phyloP scores from a whole-genome alignment of 2,329 filamentous ascomycete genomes.

The Ophiostoma novo-ulmi region DNA sequence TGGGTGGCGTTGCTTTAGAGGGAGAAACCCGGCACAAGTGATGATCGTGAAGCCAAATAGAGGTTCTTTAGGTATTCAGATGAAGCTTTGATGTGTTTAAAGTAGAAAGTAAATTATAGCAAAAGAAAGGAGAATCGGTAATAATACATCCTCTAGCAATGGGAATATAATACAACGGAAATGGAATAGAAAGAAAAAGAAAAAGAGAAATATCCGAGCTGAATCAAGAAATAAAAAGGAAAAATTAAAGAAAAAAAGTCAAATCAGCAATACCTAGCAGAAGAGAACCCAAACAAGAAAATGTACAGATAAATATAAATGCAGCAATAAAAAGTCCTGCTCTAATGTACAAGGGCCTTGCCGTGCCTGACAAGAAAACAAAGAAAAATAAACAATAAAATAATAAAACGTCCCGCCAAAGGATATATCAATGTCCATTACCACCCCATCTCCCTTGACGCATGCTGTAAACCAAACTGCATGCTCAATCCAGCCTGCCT shows the following conservation, averaged over 20 bases:
- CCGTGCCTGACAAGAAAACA: not conserved
- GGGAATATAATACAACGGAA: not conserved
- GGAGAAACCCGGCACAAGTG: not conserved
- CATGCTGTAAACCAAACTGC: not conserved
- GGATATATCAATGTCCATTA: not conserved
- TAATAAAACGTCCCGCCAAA: not conserved
- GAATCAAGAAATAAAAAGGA: not conserved
- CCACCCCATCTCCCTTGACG: not conserved
- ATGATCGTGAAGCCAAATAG: not conserved
- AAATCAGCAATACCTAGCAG: not conserved
- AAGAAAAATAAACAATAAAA: slow-evolving; percentile 9
- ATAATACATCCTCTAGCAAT: not conserved
- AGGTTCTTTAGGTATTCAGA: too few species aligned
- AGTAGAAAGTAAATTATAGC: too few species aligned
- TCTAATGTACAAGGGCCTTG: not conserved
- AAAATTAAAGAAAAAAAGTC: not conserved
- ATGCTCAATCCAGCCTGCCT: not conserved
- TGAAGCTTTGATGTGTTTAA: too few species aligned
- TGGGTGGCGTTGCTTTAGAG: not conserved
- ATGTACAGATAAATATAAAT: not conserved
- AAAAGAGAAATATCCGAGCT: not conserved
- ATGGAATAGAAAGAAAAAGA: not conserved
- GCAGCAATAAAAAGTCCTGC: not conserved
- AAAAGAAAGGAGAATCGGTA: not conserved
- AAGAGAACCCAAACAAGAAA: too few species aligned